A percentile compares a stretch with the other conserved stretches of the same genome.
Conservation (phyloP, 192 early-diverging fungal species). For the Coemansia sp. region DNA sequence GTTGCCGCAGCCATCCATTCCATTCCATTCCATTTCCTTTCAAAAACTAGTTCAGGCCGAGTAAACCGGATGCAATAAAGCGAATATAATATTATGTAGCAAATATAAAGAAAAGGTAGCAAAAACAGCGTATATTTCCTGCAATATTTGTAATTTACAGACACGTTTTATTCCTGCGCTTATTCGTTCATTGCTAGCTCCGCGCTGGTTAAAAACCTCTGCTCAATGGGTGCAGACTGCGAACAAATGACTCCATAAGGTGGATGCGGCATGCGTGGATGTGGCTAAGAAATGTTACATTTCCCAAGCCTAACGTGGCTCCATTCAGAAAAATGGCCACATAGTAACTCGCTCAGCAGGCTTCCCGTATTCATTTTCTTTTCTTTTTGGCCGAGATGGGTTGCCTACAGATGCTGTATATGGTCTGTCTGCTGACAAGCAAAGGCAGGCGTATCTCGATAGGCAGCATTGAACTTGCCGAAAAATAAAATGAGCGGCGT, state of each 20-base stretch:
- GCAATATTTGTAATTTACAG: too few species aligned
- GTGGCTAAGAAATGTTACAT: constrained; percentile 2
- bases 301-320: background rate
- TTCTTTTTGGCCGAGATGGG: background rate
- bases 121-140: too few species aligned
- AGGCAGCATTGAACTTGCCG: constrained; percentile 4
- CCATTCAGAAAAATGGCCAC: background rate
- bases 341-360: background rate
- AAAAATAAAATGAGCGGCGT: background rate
- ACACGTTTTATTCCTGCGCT: background rate
- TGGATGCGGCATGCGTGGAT: background rate
- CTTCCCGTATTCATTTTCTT: background rate
- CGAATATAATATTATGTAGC: too few species aligned
- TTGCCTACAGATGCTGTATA: background rate
- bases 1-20: background rate
- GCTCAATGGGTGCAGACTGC: background rate
- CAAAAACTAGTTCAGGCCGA: background rate
- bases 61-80: too few species aligned
- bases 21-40: too few species aligned
- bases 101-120: too few species aligned
- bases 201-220: background rate
- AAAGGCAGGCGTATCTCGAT: background rate
- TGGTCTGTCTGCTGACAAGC: background rate
- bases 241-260: background rate
- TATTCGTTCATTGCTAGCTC: background rate